These are phyloP conservation scores for Phaffia australis DNA, from an alignment of 768 basidiomycete genomes.

Conservation along the genomic window DNA sequence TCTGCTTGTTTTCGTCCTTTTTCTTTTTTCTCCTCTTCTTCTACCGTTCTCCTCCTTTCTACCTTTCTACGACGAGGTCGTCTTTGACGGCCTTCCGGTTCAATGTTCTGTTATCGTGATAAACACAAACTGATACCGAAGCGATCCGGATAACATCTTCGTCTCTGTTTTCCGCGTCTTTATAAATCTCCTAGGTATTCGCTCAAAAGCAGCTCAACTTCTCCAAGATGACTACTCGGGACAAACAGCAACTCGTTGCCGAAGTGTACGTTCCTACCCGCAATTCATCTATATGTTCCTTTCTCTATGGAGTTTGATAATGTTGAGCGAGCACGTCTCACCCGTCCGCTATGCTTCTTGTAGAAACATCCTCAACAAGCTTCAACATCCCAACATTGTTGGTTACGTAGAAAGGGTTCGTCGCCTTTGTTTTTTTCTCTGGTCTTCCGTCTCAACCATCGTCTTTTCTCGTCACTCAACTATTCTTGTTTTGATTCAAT, in stretches of 20 bases:
- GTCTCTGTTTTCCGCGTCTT: background rate
- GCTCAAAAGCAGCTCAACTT: slow-evolving; percentile 96
- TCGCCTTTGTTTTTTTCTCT: slow-evolving; percentile 4
- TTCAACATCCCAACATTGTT: slow-evolving; percentile 92
- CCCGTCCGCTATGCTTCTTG: background rate
- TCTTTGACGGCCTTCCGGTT: slow-evolving; percentile 1
- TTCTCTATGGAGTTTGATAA: background rate
- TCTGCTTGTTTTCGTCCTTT: background rate
- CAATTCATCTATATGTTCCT: background rate
- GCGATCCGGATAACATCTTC: too few relatives aligned
- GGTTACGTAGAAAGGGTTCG: slow-evolving; percentile 72
- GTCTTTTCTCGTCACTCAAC: slow-evolving; percentile 27
- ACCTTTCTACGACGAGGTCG: background rate
- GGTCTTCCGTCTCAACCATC: background rate
- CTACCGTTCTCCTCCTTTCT: slow-evolving; percentile 7
- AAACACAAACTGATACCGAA: background rate
- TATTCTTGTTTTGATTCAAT: background rate
- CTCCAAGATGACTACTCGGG: slow-evolving; percentile 89
- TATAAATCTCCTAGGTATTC: slow-evolving; percentile 47
- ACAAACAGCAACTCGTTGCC: slow-evolving; percentile 89
- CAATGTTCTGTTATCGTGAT: background rate
- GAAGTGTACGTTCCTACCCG: slow-evolving; percentile 69
- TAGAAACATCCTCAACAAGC: slow-evolving; percentile 92
- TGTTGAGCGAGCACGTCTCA: slow-evolving; percentile 13
- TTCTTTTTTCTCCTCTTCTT: slow-evolving; percentile 27